phyloP scores from a whole-genome alignment of 148 eudicot genomes.

The Chenopodium quinoa region DNA sequence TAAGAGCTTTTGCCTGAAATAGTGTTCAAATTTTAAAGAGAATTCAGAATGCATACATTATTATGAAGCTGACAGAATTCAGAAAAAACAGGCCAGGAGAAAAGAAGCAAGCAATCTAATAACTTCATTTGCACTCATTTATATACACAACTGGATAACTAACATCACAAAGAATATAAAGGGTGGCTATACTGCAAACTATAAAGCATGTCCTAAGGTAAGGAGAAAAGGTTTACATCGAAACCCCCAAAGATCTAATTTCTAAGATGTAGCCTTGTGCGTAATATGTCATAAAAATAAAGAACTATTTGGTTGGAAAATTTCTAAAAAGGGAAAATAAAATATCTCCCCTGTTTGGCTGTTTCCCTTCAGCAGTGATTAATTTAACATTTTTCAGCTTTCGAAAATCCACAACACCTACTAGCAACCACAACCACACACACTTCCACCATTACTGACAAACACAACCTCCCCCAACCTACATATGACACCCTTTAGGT shows the following conservation, averaged over 20 bases:
- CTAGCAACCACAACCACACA: no score
- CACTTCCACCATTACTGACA: no score
- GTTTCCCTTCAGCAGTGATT: no score
- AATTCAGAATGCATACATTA: not conserved
- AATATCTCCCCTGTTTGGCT: no score
- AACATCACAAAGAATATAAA: no score
- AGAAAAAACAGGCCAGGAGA: not conserved
- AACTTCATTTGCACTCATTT: not conserved
- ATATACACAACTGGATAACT: not conserved
- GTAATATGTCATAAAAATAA: not conserved
- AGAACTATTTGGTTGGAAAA: not conserved
- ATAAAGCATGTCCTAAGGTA: not conserved
- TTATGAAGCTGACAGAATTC: not conserved
- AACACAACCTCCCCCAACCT: no score
- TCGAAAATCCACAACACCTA: no score
- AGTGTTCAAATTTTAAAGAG: not conserved
- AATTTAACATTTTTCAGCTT: no score
- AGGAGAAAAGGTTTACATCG: not conserved
- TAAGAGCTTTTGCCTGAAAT: slow-evolving; percentile 51
- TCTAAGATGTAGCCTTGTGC: not conserved
- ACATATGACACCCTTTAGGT: no score
- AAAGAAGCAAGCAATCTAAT: not conserved
- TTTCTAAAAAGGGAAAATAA: no score
- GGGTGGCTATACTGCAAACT: not conserved
- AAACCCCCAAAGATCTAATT: not conserved